phyloP scores from a whole-genome alignment of 2,329 filamentous ascomycete genomes.

The Talaromyces amestolkiae region DNA sequence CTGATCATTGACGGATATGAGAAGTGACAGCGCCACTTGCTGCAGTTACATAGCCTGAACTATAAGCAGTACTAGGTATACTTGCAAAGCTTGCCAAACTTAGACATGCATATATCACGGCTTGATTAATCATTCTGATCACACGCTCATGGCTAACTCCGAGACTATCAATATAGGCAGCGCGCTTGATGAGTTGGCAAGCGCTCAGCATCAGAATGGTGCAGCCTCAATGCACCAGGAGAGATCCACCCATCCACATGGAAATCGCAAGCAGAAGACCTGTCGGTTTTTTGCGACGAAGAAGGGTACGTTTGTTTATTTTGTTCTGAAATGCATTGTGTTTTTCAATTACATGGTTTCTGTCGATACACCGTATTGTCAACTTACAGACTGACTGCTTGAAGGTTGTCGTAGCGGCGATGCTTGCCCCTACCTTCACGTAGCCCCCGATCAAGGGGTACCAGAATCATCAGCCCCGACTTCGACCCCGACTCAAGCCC shows the following conservation, averaged over 20 bases:
- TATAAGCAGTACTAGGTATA: not conserved
- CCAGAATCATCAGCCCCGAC: conserved; percentile 20
- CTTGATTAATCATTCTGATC: conserved; percentile 20
- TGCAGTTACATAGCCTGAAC: conserved; percentile 12
- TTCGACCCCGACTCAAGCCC: conserved; percentile 19
- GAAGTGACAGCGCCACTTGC: conserved; percentile 8
- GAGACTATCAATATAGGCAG: conserved; percentile 19
- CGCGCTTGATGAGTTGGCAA: conserved; percentile 26
- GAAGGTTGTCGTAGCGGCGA: conserved; percentile 54
- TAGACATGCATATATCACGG: not conserved
- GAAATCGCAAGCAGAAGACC: conserved; percentile 25
- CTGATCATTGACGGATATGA: conserved; percentile 3
- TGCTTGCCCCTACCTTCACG: conserved; percentile 52
- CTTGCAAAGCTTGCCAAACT: not conserved
- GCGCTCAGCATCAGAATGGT: conserved; percentile 24
- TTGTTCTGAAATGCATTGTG: conserved; percentile 5
- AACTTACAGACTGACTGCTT: conserved; percentile 14
- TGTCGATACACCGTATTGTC: conserved; percentile 12
- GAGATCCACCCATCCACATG: conserved; percentile 21
- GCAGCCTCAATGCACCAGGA: conserved; percentile 19
- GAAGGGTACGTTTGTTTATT: conserved; percentile 35
- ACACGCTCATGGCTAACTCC: conserved; percentile 24
- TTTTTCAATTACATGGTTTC: conserved; percentile 21
- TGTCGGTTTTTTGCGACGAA: conserved; percentile 41
- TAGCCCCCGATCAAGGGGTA: conserved; percentile 25